Percentiles rank a stretch among this genome's conserved stretches.
Evolutionary conservation across 768 basidiomycete genomes (phyloP).

Genomic region (Lactarius sp.): DNA sequence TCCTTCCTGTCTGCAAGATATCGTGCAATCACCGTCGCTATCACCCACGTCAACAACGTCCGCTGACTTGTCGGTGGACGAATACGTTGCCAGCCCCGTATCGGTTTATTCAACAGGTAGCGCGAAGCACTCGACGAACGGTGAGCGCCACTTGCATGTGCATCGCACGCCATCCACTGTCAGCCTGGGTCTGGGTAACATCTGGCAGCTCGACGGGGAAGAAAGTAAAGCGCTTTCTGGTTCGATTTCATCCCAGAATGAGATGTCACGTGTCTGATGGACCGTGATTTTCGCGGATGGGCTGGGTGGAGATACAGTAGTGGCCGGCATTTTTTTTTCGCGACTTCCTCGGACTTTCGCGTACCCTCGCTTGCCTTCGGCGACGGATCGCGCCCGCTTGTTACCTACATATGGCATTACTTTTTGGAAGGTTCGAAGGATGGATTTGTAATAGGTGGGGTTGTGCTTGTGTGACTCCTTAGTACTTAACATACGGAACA

Average conservation of each 20-base stretch:
- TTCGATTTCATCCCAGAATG: constrained; percentile 11
- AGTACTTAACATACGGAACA: constrained; percentile 17
- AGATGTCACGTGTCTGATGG: constrained; percentile 12
- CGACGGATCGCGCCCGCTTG: background rate
- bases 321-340: background rate
- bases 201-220: constrained; percentile 71
- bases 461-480: constrained; percentile 4
- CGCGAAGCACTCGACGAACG: constrained; percentile 18
- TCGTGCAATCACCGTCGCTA: constrained; percentile 61
- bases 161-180: constrained; percentile 25
- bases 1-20: constrained; percentile 75
- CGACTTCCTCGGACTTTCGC: background rate
- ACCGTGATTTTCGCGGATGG: background rate
- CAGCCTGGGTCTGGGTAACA: constrained; percentile 44
- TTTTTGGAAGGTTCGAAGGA: constrained; percentile 20
- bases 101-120: constrained; percentile 18
- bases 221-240: constrained; percentile 39
- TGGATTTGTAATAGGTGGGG: constrained; percentile 14
- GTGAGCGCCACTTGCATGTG: constrained; percentile 12
- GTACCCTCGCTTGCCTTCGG: background rate
- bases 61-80: constrained; percentile 61
- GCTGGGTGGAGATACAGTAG: background rate
- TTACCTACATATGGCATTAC: constrained; percentile 13
- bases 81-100: constrained; percentile 32
- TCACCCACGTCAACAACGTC: constrained; percentile 53